Conservation (phyloP, 768 basidiomycete genomes). For the Calocera cornea region DNA sequence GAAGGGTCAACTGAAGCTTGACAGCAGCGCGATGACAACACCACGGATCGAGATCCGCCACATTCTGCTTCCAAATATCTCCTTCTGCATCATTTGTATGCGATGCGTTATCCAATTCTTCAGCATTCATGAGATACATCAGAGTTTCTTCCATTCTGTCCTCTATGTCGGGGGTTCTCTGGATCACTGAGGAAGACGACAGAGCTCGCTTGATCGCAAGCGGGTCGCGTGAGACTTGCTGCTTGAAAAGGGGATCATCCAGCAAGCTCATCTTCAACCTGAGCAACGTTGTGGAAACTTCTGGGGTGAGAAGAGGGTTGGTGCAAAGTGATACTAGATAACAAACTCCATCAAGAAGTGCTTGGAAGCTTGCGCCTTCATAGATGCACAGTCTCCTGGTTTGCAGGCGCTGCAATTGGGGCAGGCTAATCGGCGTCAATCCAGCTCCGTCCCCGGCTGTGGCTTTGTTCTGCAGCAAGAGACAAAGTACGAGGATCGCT, state of each 20-base stretch:
- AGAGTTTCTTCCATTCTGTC: background rate
- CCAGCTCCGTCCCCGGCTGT: background rate
- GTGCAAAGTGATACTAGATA: background rate
- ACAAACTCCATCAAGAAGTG: background rate
- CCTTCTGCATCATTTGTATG: background rate
- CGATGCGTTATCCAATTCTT: background rate
- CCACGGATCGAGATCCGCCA: background rate
- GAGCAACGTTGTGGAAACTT: background rate
- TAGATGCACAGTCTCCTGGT: background rate
- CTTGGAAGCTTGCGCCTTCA: background rate
- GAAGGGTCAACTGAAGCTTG: background rate
- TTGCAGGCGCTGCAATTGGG: background rate
- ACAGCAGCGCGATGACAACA: background rate
- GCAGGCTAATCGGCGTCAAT: background rate
- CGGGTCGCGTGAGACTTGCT: background rate
- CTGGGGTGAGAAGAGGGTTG: background rate
- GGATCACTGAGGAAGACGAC: background rate
- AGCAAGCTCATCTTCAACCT: background rate
- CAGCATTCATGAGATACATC: background rate
- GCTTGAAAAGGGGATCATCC: constrained; percentile 1
- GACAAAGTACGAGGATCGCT: background rate
- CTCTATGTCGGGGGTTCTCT: background rate
- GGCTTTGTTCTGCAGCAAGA: background rate
- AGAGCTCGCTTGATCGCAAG: background rate
- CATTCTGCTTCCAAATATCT: background rate